Evolutionary conservation across 805 yeast species (phyloP).

Genomic region (Yarrowia yakushimensis): DNA sequence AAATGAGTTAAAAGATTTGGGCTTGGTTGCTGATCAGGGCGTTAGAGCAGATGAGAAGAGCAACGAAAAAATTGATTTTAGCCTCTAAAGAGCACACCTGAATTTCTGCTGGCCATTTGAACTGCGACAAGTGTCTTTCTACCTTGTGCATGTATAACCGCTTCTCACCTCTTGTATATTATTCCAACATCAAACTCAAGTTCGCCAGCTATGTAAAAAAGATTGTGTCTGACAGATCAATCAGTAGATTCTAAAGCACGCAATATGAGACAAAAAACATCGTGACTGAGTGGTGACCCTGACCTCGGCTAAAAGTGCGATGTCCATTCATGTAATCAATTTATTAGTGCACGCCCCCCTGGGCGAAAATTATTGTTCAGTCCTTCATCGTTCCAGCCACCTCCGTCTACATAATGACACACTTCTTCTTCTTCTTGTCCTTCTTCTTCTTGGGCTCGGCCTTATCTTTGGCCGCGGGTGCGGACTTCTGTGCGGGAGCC

Average conservation of each 20-base stretch:
- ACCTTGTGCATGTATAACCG: too few relatives aligned
- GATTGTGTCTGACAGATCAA: background rate
- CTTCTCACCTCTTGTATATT: too few relatives aligned
- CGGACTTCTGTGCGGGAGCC: slow-evolving; percentile 9
- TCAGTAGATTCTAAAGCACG: background rate
- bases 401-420: slow-evolving; percentile 6
- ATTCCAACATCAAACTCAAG: too few relatives aligned
- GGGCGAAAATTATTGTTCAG: slow-evolving; percentile 11
- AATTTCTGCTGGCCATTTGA: too few relatives aligned
- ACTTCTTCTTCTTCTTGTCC: slow-evolving; percentile 25
- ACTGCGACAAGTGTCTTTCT: too few relatives aligned
- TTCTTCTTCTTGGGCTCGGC: slow-evolving; percentile 22
- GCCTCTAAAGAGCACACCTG: background rate
- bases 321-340: background rate
- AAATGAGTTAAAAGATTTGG: background rate
- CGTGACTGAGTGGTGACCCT: background rate
- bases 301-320: background rate
- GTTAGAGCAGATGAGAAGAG: background rate
- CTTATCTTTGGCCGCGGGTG: slow-evolving; percentile 9
- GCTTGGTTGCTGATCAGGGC: slow-evolving; percentile 10
- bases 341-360: slow-evolving; percentile 19
- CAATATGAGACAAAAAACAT: background rate
- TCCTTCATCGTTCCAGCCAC: background rate
- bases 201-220: background rate
- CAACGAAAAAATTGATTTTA: background rate